Base-by-base conservation (phyloP, 371 early-diverging fungal species). In the Phascolomyces articulosus region DNA sequence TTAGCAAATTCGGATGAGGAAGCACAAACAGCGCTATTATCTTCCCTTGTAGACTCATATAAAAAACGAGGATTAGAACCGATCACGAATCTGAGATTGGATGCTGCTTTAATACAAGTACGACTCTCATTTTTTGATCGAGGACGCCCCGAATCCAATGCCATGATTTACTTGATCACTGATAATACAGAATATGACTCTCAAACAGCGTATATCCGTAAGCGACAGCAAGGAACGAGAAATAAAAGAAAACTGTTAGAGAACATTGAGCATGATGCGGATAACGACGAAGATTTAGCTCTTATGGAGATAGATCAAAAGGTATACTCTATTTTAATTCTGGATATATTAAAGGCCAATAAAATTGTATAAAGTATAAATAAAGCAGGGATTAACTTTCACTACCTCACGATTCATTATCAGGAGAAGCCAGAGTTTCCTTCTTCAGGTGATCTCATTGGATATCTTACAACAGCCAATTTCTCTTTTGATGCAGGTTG, bases 381-480 rank as follows among this genome's bases (percentile, higher is more conserved):
- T 18, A 10, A 8, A 16, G 0, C 23, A 28, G 23, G 13, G 16
- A 27, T 54, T 1, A 27, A 18, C 29, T 54, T 20, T 51, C 21
- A 34, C 34, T 34, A 34, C 11, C 34, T 34, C 11, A 34, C 0
- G 2, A 34, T 34, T 34, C 23, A 7, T n/a, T 51, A 51, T 40
- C 13, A 55, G 55, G 23, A 60, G 16, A 55, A 66, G 29, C 20
- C 40, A 21, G 51, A 51, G 16, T 65, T 66, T 21, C 60, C 62
- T 51, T 65, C 74, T 18, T 44, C 62, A 41, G 64, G 65, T 3
- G 71, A 70, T 11, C 75, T 86, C 20, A 78, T 92, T 61, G 94
- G 94, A 4, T 91, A 89, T 62, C 71, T 92, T 28, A 92, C 91
- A 1, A 86, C 87, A 4, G 92, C 91, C 2, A 82, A 84, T 18